Evolutionary conservation across 129 eudicot species (phyloP), one percentile per base, ranked within the genome.

Genomic region (Flaveria sonorensis): DNA sequence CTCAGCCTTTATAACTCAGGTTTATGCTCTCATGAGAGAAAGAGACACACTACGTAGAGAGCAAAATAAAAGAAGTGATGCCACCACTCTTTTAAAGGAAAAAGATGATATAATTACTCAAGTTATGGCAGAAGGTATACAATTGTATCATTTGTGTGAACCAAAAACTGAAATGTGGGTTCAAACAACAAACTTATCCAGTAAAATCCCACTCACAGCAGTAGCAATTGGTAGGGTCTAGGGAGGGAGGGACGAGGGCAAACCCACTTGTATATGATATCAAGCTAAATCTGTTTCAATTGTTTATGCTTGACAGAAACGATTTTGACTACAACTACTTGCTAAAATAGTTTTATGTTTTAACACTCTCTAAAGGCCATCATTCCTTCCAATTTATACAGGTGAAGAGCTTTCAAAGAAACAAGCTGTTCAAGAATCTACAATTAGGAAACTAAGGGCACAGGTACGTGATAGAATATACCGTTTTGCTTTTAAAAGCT

Each of bases 371-470:
- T 59, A 26, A 48, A 65, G 39, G 20, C 18, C 69, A 36, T 20
- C 16, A 14, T 51, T 73, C 47, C 24, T 23, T 77, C 51, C 48
- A 47, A 28, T 57, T 81, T 76, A 84, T 20, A 28, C 56, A 94
- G 99, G 99, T 53, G 97, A 91, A 82, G 88, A 87, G 82, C 97
- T 94, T 76, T 94, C 99, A 57, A 91, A 94, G 78, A 94, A 94
- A 86, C 99, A 94, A 88, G 99, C 99, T 82, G 89, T 89, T 65
- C 99, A 94, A 86, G 99, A 94, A 86, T 79, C 92, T 65, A 86
- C 83, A 40, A 94, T 94, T 64, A 87, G 97, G 84, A 91, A 85
- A 80, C 81, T 91, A 77, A 84, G 99, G 81, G 96, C 96, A 77
- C 99, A 91, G 96, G 97, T 94, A 62, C 26, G 45, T 11, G 40